Conservation (phyloP, 2,329 filamentous ascomycete species). For the Parascedosporium putredinis region DNA sequence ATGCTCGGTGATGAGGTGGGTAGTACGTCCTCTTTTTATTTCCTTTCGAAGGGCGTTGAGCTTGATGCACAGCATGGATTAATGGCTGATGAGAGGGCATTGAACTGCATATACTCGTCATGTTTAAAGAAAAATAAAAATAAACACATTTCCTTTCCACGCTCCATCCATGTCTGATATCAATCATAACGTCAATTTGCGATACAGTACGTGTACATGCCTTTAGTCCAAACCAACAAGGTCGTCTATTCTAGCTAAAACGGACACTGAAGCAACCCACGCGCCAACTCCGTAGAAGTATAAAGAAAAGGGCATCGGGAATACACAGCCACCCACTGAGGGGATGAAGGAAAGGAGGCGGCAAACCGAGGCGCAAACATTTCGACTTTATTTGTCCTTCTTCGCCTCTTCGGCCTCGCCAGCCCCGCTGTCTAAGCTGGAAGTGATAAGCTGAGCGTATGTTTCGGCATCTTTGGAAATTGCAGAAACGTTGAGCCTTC, state of each 20-base stretch:
- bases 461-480: conserved; percentile 54
- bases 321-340: not conserved
- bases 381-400: not conserved
- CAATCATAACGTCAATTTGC: too few species aligned
- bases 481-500: conserved; percentile 48
- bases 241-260: too few species aligned
- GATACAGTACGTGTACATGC: not conserved
- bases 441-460: conserved; percentile 39
- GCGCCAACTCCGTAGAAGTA: not conserved
- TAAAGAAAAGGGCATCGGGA: not conserved
- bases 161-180: too few species aligned
- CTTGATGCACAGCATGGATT: not conserved
- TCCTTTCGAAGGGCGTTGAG: not conserved
- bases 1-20: too few species aligned
- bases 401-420: conserved; percentile 9
- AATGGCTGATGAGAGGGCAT: not conserved
- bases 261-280: not conserved
- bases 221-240: not conserved
- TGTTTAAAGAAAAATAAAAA: too few species aligned
- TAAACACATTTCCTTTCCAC: too few species aligned
- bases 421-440: conserved; percentile 18
- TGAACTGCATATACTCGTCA: not conserved
- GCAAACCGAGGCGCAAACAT: too few species aligned
- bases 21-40: not conserved
- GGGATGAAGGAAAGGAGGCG: not conserved